These are phyloP conservation scores for Phytopythium oedochilum DNA, from an alignment of 352 stramenopile genomes.

Conservation along the genomic window DNA sequence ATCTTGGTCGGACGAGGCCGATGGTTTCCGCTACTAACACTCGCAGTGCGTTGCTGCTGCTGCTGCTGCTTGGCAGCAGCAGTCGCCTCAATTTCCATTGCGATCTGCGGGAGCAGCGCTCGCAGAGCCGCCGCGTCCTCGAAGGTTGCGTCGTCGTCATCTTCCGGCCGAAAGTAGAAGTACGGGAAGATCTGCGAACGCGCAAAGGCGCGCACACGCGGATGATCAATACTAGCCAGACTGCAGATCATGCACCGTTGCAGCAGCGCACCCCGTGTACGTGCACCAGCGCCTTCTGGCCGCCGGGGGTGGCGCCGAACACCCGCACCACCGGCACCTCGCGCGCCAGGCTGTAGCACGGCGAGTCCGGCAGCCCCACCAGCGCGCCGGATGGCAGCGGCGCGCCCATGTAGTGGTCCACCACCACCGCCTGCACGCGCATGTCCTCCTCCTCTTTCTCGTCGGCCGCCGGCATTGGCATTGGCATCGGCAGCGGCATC, in stretches of 20 bases:
- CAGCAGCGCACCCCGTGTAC: slow-evolving; percentile 66
- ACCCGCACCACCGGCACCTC: slow-evolving; percentile 86
- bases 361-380: slow-evolving; percentile 35
- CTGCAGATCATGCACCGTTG: no score
- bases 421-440: slow-evolving; percentile 68
- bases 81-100: slow-evolving; percentile 60
- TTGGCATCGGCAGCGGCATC: not conserved
- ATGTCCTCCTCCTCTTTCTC: slow-evolving; percentile 35
- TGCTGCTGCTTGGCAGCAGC: slow-evolving; percentile 45
- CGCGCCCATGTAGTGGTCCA: slow-evolving; percentile 77
- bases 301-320: slow-evolving; percentile 86
- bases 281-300: slow-evolving; percentile 88
- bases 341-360: slow-evolving; percentile 60
- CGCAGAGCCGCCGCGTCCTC: slow-evolving; percentile 58
- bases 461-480: not conserved
- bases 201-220: no score
- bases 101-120: slow-evolving; percentile 58
- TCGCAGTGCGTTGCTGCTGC: slow-evolving; percentile 8
- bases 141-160: slow-evolving; percentile 45
- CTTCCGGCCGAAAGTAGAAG: slow-evolving; percentile 83
- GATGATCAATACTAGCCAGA: no score
- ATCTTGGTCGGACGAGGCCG: slow-evolving; percentile 20
- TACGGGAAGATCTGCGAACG: slow-evolving; percentile 72
- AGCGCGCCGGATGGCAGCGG: slow-evolving; percentile 54
- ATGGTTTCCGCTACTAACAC: slow-evolving; percentile 1